Conservation (phyloP, 1,284 basidiomycete species). For the Macrocybe sp. region DNA sequence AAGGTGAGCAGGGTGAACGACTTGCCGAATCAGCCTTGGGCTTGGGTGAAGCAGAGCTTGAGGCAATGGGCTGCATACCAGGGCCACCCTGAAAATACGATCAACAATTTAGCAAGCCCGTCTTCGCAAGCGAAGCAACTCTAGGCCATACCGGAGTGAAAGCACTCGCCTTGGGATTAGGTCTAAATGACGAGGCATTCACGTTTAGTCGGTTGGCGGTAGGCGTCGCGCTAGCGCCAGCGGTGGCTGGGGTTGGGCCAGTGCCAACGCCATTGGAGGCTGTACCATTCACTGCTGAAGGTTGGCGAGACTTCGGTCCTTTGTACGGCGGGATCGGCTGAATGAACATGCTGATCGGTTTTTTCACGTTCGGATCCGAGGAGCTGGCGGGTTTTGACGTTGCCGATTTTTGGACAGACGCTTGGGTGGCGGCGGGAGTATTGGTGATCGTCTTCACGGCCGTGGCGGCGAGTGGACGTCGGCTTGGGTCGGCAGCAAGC, state of each 20-base stretch:
- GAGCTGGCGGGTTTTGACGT: conserved; percentile 26
- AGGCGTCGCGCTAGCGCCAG: conserved; percentile 37
- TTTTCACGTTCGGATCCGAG: conserved; percentile 29
- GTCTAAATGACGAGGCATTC: conserved; percentile 76
- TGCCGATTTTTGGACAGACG: conserved; percentile 23
- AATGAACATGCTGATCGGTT: conserved; percentile 60
- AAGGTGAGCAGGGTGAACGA: too few species aligned
- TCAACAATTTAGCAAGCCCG: too few species aligned
- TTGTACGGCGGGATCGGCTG: conserved; percentile 92
- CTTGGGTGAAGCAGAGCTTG: conserved; percentile 55
- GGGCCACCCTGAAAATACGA: conserved; percentile 16
- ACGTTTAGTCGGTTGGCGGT: conserved; percentile 56
- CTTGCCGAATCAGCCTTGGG: conserved; percentile 48
- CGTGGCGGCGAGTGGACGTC: conserved; percentile 16
- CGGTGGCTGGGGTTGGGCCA: conserved; percentile 23
- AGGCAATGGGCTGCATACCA: conserved; percentile 15
- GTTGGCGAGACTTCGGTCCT: conserved; percentile 41
- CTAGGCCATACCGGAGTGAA: conserved; percentile 56
- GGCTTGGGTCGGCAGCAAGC: conserved; percentile 16
- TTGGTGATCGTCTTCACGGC: conserved; percentile 24
- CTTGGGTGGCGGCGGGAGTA: conserved; percentile 17
- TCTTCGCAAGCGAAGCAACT: too few species aligned
- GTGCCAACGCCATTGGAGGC: conserved; percentile 22
- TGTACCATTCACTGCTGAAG: conserved; percentile 20
- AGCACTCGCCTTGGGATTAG: conserved; percentile 74